phyloP scores from a whole-genome alignment of 495 filamentous ascomycete species.

The Tuber calosporum region DNA sequence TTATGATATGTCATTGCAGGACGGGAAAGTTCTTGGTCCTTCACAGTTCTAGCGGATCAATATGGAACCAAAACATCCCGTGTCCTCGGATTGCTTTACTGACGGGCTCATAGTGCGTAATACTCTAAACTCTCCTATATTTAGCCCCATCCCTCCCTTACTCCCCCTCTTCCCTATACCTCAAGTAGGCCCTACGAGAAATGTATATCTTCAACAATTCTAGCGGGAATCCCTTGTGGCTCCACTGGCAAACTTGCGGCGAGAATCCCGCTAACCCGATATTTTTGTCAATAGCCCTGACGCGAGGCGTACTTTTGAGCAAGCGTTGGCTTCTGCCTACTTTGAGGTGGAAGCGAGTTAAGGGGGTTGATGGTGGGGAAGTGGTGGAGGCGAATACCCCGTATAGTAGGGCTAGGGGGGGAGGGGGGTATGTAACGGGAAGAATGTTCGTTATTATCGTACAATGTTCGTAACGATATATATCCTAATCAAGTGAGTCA shows the following conservation, averaged over 20 bases:
- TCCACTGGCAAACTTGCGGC: not conserved
- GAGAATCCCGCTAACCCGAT: slow-evolving; percentile 17
- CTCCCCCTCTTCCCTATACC: not conserved
- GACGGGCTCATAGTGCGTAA: slow-evolving; percentile 22
- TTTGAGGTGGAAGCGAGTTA: not conserved
- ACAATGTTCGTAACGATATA: not conserved
- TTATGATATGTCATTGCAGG: slow-evolving; percentile 31
- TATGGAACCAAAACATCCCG: slow-evolving; percentile 23
- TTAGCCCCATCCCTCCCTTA: not conserved
- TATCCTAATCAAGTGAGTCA: not conserved
- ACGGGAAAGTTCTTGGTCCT: slow-evolving; percentile 19
- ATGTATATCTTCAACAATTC: not conserved
- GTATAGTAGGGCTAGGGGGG: slow-evolving; percentile 1
- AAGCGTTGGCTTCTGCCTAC: slow-evolving; percentile 24
- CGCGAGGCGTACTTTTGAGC: slow-evolving; percentile 29
- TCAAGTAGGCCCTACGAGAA: too few relatives aligned
- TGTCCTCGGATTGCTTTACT: slow-evolving; percentile 24
- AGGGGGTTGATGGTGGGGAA: not conserved
- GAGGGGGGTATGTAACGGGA: not conserved
- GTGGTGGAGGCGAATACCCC: not conserved
- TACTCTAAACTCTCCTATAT: not conserved
- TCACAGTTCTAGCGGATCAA: slow-evolving; percentile 15
- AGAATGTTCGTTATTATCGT: not conserved
- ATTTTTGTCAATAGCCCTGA: slow-evolving; percentile 11
- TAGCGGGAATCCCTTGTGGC: not conserved